Base-by-base conservation (phyloP, 192 early-diverging fungal genomes). In the Chytriomyces sp. region DNA sequence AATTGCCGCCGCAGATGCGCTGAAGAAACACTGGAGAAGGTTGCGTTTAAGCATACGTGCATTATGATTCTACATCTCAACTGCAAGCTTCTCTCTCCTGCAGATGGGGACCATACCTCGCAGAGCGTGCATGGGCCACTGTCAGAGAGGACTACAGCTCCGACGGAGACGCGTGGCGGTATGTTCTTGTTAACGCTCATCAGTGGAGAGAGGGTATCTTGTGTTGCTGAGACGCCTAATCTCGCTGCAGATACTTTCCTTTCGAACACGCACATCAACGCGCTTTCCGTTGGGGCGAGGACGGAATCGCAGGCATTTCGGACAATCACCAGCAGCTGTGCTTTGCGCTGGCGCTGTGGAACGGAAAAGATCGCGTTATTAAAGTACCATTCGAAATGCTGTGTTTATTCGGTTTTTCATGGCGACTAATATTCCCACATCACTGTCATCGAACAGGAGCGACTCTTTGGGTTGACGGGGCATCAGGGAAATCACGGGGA, bases 401-500 rank as follows among this genome's bases (percentile, higher is more conserved):
- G 4, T 60, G 23, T n/a, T 18, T 23, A 3, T 18, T n/a, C 23
- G 57, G 23, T 60, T 18, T n/a, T 13, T 13, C 53, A 57, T 57
- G 53, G 53, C 53, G 53, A 20, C 16, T 13, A 57, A 57, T 20
- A 20, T 20, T 13, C 53, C 13, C 53, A 57, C 53, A n/a, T 26
- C 13, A 69, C 26, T 16, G 2, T 50, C 6, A 26, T 16, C 18
- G 64, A 65, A 20, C 13, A 65, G 64, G 81, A 82, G 49, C 60
- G 81, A 11, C 72, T 82, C 16, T 82, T 79, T 57, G 81, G 77
- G 6, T 24, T 82, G 13, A 79, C 77, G 26, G 77, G 77, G 2
- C 77, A 45, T 44, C 61, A 82, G 53, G 81, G 81, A 59, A 79
- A 78, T 72, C 80, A 81, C 60, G 80, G 80, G 9, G 80, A 81